Base-by-base conservation (phyloP, 2,329 filamentous ascomycete species). In the Curvularia sp. region DNA sequence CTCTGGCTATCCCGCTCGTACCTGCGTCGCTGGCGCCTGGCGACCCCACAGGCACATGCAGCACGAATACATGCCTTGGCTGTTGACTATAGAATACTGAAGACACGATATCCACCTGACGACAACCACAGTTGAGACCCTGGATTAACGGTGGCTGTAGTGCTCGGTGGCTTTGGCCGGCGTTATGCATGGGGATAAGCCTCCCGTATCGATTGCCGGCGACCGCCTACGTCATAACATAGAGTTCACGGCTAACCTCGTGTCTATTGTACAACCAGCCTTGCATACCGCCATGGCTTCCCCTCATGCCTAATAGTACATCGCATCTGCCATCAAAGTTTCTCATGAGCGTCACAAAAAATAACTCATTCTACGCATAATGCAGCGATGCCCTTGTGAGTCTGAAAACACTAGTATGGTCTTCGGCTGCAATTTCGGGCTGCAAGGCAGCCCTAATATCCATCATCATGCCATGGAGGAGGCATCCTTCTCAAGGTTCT, bases 111-210 rank as follows among this genome's bases (percentile, higher is more conserved):
- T 46, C 33, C 31, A 55, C 43, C 30, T 13, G 15, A 12, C 10
- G 10, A 12, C 3, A 12, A 43, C 9, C 30, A 50, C 5, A 41
- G 41, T n/a, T 20, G 20, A 46, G 41, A 46, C 28, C 31, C 41
- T 38, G 49, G 44, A n/a, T 50, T 39, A 94, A 97, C 90, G 93
- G 98, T 5, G 12, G 42, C 13, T n/a, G 35, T 88, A 93, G 97
- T 85, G 89, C 90, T 65, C 87, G 93, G 82, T 94, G 95, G 98
- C 82, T 98, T 98, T 78, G 95, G 95, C 64, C 94, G 94, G 95
- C 94, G 55, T 97, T 97, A 75, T 89, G 87, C 76, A 97, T 97
- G 94, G 93, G 93, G 72, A 92, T 94, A 90, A 66, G 90, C 83
- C 15, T 33, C 35, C 26, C 54, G 43, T 51, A 60, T 47, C 57